Evolutionary conservation across 495 filamentous ascomycete genomes (phyloP).

Genomic region (Chaetomidium leptoderma): DNA sequence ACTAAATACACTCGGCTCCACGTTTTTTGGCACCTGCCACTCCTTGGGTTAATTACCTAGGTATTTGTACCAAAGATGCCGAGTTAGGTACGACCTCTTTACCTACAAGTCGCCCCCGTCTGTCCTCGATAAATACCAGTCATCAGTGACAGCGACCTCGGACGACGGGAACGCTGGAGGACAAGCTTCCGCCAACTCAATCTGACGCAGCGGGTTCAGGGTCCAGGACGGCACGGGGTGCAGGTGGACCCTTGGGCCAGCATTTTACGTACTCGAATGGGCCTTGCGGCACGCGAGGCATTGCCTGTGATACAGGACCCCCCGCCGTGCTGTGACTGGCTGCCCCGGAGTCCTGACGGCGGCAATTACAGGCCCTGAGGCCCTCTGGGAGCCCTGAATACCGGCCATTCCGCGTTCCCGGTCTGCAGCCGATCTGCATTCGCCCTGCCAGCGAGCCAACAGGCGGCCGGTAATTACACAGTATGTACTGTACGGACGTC

Average conservation of each 20-base stretch:
- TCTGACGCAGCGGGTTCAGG: neutral
- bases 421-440: slow-evolving; percentile 22
- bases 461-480: slow-evolving; percentile 3
- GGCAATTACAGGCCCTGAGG: slow-evolving; percentile 10
- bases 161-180: no score
- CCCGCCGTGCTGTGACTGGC: slow-evolving; percentile 16
- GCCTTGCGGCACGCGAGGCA: slow-evolving; percentile 21
- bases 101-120: no score
- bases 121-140: no score
- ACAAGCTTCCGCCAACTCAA: slow-evolving; percentile 9
- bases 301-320: slow-evolving; percentile 3
- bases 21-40: no score
- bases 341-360: slow-evolving; percentile 8
- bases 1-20: no score
- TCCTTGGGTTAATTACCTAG: no score
- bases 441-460: slow-evolving; percentile 14
- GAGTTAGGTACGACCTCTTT: no score
- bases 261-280: slow-evolving; percentile 32
- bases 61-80: no score
- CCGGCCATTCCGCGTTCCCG: slow-evolving; percentile 22
- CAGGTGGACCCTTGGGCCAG: slow-evolving; percentile 23
- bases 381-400: neutral
- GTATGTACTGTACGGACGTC: no score
- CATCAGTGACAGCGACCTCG: no score
- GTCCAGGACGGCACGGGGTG: slow-evolving; percentile 14